Evolutionary conservation across 768 basidiomycete genomes (phyloP).

Genomic region (Mrakia frigida): DNA sequence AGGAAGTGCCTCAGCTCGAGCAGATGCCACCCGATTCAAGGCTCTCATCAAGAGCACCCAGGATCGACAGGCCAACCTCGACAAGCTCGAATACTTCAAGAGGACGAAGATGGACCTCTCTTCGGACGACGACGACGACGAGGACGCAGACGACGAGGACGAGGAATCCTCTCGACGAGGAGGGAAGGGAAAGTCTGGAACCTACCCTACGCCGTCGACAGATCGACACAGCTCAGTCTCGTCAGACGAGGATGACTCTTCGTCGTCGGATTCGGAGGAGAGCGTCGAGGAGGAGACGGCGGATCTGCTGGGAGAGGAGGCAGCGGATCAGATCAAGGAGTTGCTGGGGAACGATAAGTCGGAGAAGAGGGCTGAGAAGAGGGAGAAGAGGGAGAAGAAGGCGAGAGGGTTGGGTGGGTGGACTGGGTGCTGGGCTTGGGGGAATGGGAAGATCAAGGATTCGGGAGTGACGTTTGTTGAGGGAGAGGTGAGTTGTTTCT

Average conservation of each 20-base stretch:
- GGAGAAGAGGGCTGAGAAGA: background rate
- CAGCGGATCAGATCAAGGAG: background rate
- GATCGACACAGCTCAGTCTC: background rate
- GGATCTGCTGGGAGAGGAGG: background rate
- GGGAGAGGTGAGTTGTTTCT: background rate
- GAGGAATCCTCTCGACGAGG: no score
- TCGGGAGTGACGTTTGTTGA: background rate
- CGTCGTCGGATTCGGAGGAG: background rate
- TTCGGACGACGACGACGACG: background rate
- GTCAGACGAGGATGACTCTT: background rate
- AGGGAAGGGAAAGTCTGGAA: background rate
- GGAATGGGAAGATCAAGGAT: background rate
- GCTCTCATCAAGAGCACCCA: background rate
- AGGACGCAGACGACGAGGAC: constrained; percentile 3
- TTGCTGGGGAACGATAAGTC: background rate
- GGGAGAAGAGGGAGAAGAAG: background rate
- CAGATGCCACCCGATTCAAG: background rate
- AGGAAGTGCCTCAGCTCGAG: background rate
- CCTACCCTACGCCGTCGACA: constrained; percentile 5
- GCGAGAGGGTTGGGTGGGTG: background rate
- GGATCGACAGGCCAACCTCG: background rate
- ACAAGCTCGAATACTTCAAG: background rate
- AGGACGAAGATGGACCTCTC: background rate
- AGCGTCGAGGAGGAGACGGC: background rate
- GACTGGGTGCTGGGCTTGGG: constrained; percentile 9